Percentiles rank a stretch among this genome's conserved stretches.
These are phyloP conservation scores for Petunia secreta DNA, from an alignment of 257 asterid genomes.

Conservation along the genomic window DNA sequence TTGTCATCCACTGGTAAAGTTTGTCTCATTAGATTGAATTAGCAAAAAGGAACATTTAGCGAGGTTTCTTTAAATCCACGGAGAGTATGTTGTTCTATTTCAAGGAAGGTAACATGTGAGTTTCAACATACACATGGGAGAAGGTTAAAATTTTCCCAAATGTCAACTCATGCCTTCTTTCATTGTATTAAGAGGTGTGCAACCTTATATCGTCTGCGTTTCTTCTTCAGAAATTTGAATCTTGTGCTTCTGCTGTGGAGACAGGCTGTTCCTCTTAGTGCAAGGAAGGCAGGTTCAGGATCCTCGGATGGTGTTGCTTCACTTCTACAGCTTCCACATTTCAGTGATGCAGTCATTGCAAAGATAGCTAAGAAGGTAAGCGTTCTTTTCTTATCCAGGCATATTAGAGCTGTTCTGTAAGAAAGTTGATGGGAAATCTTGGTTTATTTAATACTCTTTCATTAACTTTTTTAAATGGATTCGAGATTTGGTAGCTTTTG, in stretches of 20 bases:
- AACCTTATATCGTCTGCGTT: not conserved
- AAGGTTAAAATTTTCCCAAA: not conserved
- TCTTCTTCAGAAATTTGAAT: constrained; percentile 19
- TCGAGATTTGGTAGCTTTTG: not conserved
- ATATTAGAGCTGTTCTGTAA: constrained; percentile 13
- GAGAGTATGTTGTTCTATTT: not conserved
- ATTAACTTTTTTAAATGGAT: not conserved
- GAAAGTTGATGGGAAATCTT: not conserved
- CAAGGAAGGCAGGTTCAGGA: constrained; percentile 75
- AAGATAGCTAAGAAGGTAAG: constrained; percentile 72
- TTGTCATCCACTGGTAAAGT: constrained; percentile 10
- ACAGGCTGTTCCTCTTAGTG: constrained; percentile 91
- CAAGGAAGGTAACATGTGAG: not conserved
- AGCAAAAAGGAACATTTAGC: not conserved
- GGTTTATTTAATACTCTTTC: not conserved
- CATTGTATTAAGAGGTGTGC: not conserved
- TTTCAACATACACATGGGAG: not conserved
- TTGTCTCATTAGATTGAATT: not conserved
- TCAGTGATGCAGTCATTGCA: constrained; percentile 67
- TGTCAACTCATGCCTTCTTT: constrained; percentile 9
- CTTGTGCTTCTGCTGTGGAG: constrained; percentile 27
- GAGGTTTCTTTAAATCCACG: not conserved
- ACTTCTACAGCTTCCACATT: constrained; percentile 92
- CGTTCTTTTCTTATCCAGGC: constrained; percentile 17
- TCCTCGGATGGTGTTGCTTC: constrained; percentile 73